Percentiles rank a stretch among this genome's conserved stretches.
phyloP scores from a whole-genome alignment of 495 filamentous ascomycete genomes.

The Penicillium antarcticum region DNA sequence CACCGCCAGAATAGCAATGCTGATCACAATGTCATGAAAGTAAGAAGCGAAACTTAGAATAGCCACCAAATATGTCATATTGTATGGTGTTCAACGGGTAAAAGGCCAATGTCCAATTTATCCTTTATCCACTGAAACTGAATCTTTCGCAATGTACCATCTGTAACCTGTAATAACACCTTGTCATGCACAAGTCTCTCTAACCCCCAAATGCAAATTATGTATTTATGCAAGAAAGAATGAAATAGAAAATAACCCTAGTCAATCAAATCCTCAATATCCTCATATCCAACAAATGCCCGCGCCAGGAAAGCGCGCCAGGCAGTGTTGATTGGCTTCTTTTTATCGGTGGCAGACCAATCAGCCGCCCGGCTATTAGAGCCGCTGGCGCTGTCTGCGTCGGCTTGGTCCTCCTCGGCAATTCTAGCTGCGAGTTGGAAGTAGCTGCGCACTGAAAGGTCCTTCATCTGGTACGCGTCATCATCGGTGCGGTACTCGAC shows the following conservation, averaged over 20 bases:
- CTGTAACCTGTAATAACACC: neutral
- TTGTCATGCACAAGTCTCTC: neutral
- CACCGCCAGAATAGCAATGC: too few relatives aligned
- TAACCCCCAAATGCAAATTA: neutral
- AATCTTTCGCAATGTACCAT: too few relatives aligned
- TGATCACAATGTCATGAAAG: too few relatives aligned
- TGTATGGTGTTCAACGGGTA: too few relatives aligned
- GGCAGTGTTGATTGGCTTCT: constrained; percentile 43
- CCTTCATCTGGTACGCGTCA: constrained; percentile 67
- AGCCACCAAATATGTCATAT: too few relatives aligned
- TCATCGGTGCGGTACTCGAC: constrained; percentile 86
- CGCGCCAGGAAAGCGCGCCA: constrained; percentile 77
- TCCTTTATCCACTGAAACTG: too few relatives aligned
- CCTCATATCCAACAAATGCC: constrained; percentile 74
- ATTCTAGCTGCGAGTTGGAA: constrained; percentile 77
- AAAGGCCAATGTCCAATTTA: too few relatives aligned
- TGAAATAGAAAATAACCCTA: constrained; percentile 1
- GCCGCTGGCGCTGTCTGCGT: constrained; percentile 12
- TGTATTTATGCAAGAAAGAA: constrained; percentile 4
- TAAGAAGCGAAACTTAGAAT: too few relatives aligned
- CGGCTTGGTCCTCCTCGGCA: constrained; percentile 48
- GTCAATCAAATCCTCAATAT: constrained; percentile 53
- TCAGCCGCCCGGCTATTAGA: constrained; percentile 11
- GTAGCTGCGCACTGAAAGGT: constrained; percentile 82
- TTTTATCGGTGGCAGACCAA: constrained; percentile 34